Conservation (phyloP, 495 filamentous ascomycete genomes). For the Cercophora newfieldiana region DNA sequence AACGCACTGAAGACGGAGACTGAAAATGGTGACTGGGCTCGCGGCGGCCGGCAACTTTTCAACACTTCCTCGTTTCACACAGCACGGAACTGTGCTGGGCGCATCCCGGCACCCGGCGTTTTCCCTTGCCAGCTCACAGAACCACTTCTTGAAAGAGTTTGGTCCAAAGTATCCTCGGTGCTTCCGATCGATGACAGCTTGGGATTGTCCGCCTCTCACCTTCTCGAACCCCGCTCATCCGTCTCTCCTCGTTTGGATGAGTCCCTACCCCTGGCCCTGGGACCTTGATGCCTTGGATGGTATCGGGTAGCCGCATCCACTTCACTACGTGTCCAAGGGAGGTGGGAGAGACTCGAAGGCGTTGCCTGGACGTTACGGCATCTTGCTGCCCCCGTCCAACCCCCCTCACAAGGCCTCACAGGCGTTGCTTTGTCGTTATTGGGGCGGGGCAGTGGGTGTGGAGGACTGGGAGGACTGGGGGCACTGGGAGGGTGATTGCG, state of each 20-base stretch:
- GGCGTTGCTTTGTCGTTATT: neutral
- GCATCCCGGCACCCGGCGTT: neutral
- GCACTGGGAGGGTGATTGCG: conserved; percentile 24
- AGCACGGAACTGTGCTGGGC: neutral
- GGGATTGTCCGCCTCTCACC: neutral
- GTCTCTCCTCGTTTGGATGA: conserved; percentile 30
- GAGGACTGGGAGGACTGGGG: conserved; percentile 1
- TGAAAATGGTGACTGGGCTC: neutral
- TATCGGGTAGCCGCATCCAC: conserved; percentile 10
- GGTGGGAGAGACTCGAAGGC: conserved; percentile 36
- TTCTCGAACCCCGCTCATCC: neutral
- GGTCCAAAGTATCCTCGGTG: neutral
- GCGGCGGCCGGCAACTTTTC: neutral
- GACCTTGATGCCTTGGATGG: conserved; percentile 1
- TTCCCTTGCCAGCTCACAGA: neutral
- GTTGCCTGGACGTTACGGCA: conserved; percentile 13
- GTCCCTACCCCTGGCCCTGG: conserved; percentile 1
- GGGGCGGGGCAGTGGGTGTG: neutral
- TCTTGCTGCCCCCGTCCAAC: neutral
- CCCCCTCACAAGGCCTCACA: neutral
- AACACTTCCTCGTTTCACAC: neutral
- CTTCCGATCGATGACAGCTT: conserved; percentile 11
- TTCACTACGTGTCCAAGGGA: conserved; percentile 12
- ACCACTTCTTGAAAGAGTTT: neutral
- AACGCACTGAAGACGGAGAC: neutral